Percentiles rank a stretch among this genome's conserved stretches.
These are phyloP conservation scores for Colletotrichum melonis DNA, from an alignment of 2,329 filamentous ascomycete genomes.

Conservation along the genomic window DNA sequence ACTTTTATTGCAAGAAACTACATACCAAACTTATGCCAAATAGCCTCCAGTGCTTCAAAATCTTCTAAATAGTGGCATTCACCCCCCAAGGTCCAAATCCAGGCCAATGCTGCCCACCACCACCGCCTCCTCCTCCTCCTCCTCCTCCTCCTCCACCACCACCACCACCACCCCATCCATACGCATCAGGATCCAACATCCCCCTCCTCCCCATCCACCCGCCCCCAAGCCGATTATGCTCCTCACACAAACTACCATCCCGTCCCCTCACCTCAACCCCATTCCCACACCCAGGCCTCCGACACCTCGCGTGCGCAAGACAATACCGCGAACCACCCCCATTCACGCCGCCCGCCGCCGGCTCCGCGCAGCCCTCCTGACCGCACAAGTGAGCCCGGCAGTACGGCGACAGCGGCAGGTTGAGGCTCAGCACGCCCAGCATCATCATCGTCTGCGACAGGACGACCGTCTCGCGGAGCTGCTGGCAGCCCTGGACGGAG, in stretches of 20 bases:
- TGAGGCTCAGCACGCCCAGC: background rate
- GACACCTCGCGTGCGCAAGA: constrained; percentile 20
- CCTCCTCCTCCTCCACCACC: background rate
- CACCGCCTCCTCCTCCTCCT: background rate
- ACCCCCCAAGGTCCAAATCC: constrained; percentile 21
- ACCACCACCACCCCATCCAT: constrained; percentile 2
- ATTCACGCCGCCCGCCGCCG: background rate
- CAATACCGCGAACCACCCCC: constrained; percentile 12
- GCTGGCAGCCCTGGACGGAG: constrained; percentile 36
- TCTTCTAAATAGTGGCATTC: constrained; percentile 18
- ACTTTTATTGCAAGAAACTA: background rate
- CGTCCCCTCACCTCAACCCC: constrained; percentile 7
- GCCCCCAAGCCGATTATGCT: constrained; percentile 14
- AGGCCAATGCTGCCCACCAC: constrained; percentile 9
- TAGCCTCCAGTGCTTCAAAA: background rate
- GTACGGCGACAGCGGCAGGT: constrained; percentile 18
- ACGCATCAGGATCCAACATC: background rate
- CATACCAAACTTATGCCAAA: constrained; percentile 26
- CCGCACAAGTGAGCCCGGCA: constrained; percentile 31
- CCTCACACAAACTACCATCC: constrained; percentile 23
- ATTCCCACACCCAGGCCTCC: constrained; percentile 15
- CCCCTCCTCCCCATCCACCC: constrained; percentile 4
- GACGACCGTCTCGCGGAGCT: constrained; percentile 9
- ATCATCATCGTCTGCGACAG: background rate
- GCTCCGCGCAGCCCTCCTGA: constrained; percentile 14